phyloP scores from a whole-genome alignment of 768 basidiomycete genomes.

The Infundibulicybe gibba region DNA sequence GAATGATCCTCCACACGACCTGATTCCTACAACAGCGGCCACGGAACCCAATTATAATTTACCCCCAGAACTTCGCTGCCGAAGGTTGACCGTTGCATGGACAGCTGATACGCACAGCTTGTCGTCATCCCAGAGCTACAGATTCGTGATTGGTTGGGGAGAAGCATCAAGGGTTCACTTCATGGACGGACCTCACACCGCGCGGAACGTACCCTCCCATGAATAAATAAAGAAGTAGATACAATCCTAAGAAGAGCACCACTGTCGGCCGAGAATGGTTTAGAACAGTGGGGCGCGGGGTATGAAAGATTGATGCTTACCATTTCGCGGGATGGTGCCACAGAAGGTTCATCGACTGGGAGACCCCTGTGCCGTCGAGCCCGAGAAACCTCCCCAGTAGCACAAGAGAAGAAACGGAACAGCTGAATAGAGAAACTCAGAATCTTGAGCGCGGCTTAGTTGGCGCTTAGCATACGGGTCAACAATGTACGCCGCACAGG shows the following conservation, averaged over 20 bases:
- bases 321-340: conserved; percentile 40
- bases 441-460: neutral
- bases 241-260: conserved; percentile 38
- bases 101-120: conserved; percentile 41
- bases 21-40: too few relatives aligned
- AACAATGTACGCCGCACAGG: conserved; percentile 51
- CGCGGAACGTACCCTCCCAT: conserved; percentile 36
- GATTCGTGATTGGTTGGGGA: conserved; percentile 2
- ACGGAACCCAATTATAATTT: too few relatives aligned
- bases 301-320: conserved; percentile 19
- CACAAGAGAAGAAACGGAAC: conserved; percentile 39
- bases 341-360: conserved; percentile 47
- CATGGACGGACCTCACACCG: conserved; percentile 37
- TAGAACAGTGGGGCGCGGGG: neutral
- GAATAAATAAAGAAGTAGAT: conserved; percentile 36
- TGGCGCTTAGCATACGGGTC: conserved; percentile 38
- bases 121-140: conserved; percentile 37
- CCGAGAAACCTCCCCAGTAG: conserved; percentile 34
- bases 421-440: conserved; percentile 21
- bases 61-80: neutral
- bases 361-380: conserved; percentile 41
- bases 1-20: too few relatives aligned
- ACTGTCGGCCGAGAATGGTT: conserved; percentile 16
- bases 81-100: conserved; percentile 35
- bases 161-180: neutral